These are phyloP conservation scores for Ophiostoma montium DNA, from an alignment of 2,329 filamentous ascomycete genomes.

Conservation along the genomic window DNA sequence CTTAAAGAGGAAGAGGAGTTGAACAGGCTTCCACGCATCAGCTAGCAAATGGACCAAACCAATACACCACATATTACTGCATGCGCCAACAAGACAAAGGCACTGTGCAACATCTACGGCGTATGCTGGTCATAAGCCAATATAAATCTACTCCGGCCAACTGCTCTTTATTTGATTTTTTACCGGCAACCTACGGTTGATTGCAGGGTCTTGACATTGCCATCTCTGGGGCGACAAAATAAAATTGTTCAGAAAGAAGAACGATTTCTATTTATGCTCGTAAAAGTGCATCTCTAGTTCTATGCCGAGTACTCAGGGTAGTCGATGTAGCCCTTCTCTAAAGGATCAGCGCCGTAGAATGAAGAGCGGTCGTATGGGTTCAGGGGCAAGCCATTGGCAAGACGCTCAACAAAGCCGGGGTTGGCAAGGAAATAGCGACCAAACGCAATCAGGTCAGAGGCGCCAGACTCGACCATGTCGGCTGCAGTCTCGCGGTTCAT, in stretches of 20 bases:
- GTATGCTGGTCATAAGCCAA: too few relatives aligned
- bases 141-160: too few relatives aligned
- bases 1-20: too few relatives aligned
- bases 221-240: too few relatives aligned
- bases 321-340: constrained; percentile 25
- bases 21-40: too few relatives aligned
- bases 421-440: constrained; percentile 30
- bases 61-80: too few relatives aligned
- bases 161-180: too few relatives aligned
- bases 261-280: not conserved
- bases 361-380: constrained; percentile 22
- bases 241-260: not conserved
- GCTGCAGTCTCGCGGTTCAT: constrained; percentile 15
- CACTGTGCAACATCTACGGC: too few relatives aligned
- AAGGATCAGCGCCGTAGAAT: constrained; percentile 25
- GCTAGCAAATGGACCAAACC: too few relatives aligned
- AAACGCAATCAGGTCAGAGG: constrained; percentile 22
- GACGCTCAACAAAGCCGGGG: constrained; percentile 28
- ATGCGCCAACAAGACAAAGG: too few relatives aligned
- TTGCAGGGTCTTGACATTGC: too few relatives aligned
- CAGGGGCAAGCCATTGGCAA: constrained; percentile 24
- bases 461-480: constrained; percentile 15
- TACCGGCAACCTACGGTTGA: too few relatives aligned
- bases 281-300: not conserved
- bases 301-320: constrained; percentile 18